A percentile compares a stretch with the other conserved stretches of the same genome.
These are phyloP conservation scores for Fraxinus ornus DNA, from an alignment of 305 asterid genomes.

Conservation along the genomic window DNA sequence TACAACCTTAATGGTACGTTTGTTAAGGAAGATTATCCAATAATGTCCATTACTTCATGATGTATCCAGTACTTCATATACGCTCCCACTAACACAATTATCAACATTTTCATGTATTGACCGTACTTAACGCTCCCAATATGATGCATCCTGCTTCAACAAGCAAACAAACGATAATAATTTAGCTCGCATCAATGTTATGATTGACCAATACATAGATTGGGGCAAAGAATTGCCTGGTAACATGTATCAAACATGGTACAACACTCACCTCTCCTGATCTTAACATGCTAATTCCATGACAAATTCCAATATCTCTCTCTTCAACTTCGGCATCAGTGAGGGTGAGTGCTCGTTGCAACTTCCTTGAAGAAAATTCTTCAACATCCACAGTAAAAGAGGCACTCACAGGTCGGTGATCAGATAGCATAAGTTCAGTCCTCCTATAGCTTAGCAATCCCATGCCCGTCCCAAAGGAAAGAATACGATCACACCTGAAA, in stretches of 20 bases:
- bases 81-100: slow-evolving; percentile 15
- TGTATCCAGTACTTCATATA: not conserved
- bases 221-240: not conserved
- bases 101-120: not conserved
- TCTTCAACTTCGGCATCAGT: slow-evolving; percentile 81
- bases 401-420: slow-evolving; percentile 91
- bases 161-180: not conserved
- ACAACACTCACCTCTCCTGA: slow-evolving; percentile 48
- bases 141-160: slow-evolving; percentile 44
- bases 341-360: slow-evolving; percentile 83
- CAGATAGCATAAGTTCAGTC: slow-evolving; percentile 69
- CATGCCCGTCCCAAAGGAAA: slow-evolving; percentile 77
- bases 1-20: slow-evolving; percentile 14
- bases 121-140: slow-evolving; percentile 31
- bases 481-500: slow-evolving; percentile 86
- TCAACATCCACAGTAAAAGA: slow-evolving; percentile 73
- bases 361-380: slow-evolving; percentile 71
- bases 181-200: not conserved
- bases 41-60: not conserved
- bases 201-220: not conserved
- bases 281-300: slow-evolving; percentile 30
- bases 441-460: slow-evolving; percentile 63
- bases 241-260: not conserved
- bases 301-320: slow-evolving; percentile 35
- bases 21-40: not conserved